Evolutionary conservation across 139 green algal genomes (phyloP).

Genomic region (Volvox reticuliferus): DNA sequence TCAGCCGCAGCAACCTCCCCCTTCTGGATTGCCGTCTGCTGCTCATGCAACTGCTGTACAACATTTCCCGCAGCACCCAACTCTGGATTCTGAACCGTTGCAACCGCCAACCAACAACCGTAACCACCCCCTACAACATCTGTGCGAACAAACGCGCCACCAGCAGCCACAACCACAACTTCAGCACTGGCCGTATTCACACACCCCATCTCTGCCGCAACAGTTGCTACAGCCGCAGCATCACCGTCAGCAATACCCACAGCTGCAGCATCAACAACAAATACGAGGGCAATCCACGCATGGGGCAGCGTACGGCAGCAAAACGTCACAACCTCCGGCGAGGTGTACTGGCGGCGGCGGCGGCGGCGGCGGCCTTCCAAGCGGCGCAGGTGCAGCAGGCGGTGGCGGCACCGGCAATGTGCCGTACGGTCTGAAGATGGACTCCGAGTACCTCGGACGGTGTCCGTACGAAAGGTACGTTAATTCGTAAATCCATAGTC

Average conservation of each 20-base stretch:
- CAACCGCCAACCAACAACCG: too few species aligned
- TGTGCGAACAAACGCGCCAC: background rate
- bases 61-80: too few species aligned
- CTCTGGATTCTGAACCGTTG: too few species aligned
- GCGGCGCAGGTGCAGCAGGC: background rate
- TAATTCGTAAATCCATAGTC: background rate
- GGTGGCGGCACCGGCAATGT: background rate
- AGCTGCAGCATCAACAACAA: background rate
- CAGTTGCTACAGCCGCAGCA: background rate
- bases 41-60: too few species aligned
- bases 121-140: too few species aligned
- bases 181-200: too few species aligned
- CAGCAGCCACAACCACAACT: background rate
- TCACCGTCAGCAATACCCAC: background rate
- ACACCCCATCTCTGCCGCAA: background rate
- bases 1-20: too few species aligned
- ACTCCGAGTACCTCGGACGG: background rate
- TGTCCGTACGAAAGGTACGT: conserved; percentile 30
- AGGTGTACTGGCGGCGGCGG: background rate
- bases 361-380: background rate
- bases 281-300: too few species aligned
- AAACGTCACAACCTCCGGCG: background rate
- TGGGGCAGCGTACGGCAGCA: background rate
- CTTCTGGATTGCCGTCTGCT: too few species aligned
- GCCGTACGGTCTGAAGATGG: background rate